Conservation (phyloP, 306 rosid genomes). For the Prinsepia uniflora region DNA sequence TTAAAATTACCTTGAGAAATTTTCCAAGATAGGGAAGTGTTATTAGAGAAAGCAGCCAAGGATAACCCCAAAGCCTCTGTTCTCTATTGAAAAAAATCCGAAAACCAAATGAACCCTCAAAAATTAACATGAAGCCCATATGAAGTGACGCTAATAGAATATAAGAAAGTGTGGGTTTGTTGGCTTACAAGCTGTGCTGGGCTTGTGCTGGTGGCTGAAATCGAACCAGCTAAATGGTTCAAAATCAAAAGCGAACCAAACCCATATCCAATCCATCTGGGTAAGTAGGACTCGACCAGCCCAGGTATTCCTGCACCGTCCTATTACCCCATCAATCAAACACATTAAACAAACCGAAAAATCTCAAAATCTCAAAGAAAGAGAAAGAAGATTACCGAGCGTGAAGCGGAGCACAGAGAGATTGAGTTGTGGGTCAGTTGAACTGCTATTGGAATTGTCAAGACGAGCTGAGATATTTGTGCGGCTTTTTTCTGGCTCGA, state of each 20-base stretch:
- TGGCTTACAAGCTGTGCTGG: constrained; percentile 59
- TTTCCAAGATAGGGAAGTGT: constrained; percentile 73
- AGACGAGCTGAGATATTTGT: constrained; percentile 46
- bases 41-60: constrained; percentile 69
- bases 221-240: constrained; percentile 69
- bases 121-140: background rate
- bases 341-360: background rate
- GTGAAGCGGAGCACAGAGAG: constrained; percentile 95
- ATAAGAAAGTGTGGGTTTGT: background rate
- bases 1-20: constrained; percentile 76
- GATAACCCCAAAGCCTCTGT: constrained; percentile 79
- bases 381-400: constrained; percentile 42
- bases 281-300: constrained; percentile 88
- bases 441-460: constrained; percentile 43
- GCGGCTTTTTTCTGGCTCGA: constrained; percentile 28
- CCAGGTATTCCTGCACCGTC: constrained; percentile 70
- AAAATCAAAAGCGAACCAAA: constrained; percentile 75
- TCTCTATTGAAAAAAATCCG: constrained; percentile 34
- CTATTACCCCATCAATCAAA: constrained; percentile 7
- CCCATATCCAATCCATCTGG: constrained; percentile 95
- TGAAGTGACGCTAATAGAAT: background rate
- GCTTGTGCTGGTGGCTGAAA: constrained; percentile 38
- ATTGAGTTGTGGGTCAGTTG: constrained; percentile 49
- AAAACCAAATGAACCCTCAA: constrained; percentile 17
- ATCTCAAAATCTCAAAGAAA: constrained; percentile 7